Conservation (phyloP, 2,329 filamentous ascomycete species). For the Mollisiaceae sp. region DNA sequence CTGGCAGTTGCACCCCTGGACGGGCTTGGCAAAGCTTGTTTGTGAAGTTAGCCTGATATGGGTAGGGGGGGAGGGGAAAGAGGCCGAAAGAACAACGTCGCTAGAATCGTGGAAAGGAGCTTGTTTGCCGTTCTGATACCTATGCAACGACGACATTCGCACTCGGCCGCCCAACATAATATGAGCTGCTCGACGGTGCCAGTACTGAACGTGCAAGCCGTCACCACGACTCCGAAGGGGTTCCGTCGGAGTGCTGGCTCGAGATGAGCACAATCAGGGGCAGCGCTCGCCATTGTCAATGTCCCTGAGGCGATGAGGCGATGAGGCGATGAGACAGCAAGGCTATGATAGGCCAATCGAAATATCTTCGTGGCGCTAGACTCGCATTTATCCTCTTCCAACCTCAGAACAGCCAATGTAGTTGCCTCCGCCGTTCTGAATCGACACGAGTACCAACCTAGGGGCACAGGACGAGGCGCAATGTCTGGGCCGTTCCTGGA, state of each 20-base stretch:
- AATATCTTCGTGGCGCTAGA: not conserved
- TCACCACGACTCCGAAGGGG: not conserved
- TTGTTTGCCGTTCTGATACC: not conserved
- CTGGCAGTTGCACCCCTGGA: too few relatives aligned
- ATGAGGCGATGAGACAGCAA: slow-evolving; percentile 1
- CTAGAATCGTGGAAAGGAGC: not conserved
- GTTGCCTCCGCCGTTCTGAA: not conserved
- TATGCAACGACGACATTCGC: not conserved
- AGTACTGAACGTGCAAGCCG: not conserved
- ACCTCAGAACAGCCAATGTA: slow-evolving; percentile 4
- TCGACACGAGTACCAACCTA: not conserved
- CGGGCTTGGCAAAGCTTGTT: too few relatives aligned
- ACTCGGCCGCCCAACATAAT: not conserved
- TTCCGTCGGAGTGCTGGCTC: not conserved
- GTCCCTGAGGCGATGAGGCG: slow-evolving; percentile 2
- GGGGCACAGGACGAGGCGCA: slow-evolving; percentile 4
- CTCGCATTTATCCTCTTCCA: slow-evolving; percentile 6
- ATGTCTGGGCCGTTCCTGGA: not conserved
- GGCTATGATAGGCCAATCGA: not conserved
- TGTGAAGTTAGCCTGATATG: too few relatives aligned
- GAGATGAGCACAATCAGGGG: not conserved
- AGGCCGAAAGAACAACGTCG: not conserved
- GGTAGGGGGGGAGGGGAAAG: not conserved
- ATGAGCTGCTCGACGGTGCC: not conserved
- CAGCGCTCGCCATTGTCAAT: not conserved